Percentiles rank a stretch among this genome's conserved stretches.
Evolutionary conservation across 345 rosid genomes (phyloP).

Genomic region (Aurinia saxatilis): DNA sequence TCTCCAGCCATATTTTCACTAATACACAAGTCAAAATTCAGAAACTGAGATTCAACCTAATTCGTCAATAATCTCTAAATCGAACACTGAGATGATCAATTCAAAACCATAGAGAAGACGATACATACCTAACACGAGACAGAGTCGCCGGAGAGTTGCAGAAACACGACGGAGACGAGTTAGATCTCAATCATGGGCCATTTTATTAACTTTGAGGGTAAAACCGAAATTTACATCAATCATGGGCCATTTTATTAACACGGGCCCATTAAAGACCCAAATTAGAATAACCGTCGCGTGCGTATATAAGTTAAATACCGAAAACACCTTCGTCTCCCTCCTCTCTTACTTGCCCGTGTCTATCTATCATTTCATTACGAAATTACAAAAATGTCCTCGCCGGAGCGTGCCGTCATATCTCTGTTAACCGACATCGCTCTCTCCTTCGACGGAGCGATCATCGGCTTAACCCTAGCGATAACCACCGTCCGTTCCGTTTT

Average conservation of each 20-base stretch:
- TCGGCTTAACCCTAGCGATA: constrained; percentile 66
- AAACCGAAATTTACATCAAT: not conserved
- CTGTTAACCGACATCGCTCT: constrained; percentile 53
- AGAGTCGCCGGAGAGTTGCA: not conserved
- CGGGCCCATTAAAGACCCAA: constrained; percentile 13
- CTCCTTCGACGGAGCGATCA: constrained; percentile 84
- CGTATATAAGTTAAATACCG: not conserved
- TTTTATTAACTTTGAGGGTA: not conserved
- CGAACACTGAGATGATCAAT: not conserved
- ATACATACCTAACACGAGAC: not conserved
- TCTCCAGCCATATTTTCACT: constrained; percentile 43
- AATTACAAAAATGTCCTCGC: constrained; percentile 54
- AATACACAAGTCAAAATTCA: not conserved
- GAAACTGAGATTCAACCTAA: not conserved
- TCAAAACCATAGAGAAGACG: not conserved
- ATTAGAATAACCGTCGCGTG: not conserved
- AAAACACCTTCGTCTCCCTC: not conserved
- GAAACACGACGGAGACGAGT: not conserved
- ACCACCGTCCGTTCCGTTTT: constrained; percentile 53
- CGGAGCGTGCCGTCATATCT: constrained; percentile 52
- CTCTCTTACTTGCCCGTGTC: not conserved
- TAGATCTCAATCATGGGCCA: not conserved
- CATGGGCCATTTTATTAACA: not conserved
- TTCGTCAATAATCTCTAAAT: not conserved
- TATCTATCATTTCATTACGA: not conserved